These are phyloP conservation scores for Trichoderma breve DNA, from an alignment of 2,329 filamentous ascomycete genomes.

Conservation along the genomic window DNA sequence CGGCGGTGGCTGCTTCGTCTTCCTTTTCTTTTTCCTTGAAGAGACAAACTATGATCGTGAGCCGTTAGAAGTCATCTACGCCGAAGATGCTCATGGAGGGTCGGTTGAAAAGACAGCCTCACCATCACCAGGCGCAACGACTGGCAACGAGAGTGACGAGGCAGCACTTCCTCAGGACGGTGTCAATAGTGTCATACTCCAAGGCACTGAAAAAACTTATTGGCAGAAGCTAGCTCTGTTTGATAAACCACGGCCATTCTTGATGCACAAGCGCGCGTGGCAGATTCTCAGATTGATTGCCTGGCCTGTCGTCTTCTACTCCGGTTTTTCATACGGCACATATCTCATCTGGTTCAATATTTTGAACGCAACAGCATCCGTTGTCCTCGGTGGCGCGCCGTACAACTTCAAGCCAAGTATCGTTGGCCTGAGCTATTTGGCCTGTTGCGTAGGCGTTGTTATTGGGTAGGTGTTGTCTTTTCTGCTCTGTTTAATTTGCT, in stretches of 20 bases:
- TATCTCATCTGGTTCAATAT: constrained; percentile 45
- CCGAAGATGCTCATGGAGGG: neutral
- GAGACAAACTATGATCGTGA: constrained; percentile 54
- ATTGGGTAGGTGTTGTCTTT: constrained; percentile 26
- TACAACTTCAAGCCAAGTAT: constrained; percentile 41
- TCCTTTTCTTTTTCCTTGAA: constrained; percentile 57
- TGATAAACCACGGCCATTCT: constrained; percentile 35
- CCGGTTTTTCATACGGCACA: constrained; percentile 43
- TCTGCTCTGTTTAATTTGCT: neutral
- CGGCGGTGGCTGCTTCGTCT: constrained; percentile 34
- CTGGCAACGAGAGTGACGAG: neutral
- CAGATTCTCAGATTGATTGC: constrained; percentile 38
- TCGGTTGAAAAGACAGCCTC: constrained; percentile 9
- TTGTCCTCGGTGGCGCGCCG: constrained; percentile 37
- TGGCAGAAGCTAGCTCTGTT: constrained; percentile 42
- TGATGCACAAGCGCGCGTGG: constrained; percentile 39
- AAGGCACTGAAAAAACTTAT: constrained; percentile 36
- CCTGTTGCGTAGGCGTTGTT: constrained; percentile 36
- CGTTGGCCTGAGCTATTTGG: constrained; percentile 40
- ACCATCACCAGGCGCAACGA: neutral
- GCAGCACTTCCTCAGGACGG: neutral
- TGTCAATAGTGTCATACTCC: neutral
- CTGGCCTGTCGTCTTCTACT: constrained; percentile 44
- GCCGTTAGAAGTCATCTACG: neutral
- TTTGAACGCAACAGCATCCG: constrained; percentile 43